Base-by-base conservation (phyloP, 2,329 filamentous ascomycete genomes). In the Colletotrichum musicola region DNA sequence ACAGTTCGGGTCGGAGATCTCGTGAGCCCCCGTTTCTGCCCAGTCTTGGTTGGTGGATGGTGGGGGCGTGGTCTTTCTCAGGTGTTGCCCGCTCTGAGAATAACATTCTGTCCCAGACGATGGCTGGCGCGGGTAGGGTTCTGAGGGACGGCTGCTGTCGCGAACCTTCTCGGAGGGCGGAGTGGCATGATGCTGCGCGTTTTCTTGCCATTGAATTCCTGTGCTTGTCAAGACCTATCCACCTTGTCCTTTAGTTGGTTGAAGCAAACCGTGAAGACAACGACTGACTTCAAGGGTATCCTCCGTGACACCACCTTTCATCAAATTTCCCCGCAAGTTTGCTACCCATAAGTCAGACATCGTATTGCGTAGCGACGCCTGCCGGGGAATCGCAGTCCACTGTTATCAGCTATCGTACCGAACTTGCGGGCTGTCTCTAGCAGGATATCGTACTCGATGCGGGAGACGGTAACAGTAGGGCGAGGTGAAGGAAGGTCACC, bases 381-480 rank as follows among this genome's bases (percentile, higher is more conserved):
- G 30, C 30, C 30, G 7, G 10, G 30, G 7, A 9, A 35, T 35
- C 30, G 30, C 30, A 35, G 30, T 35, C 30, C 30, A 35, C 30
- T 9, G 30, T 9, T 30, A 30, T 35, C 7, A 35, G 12, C 30
- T 10, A 35, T 51, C 81, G 71, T 83, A 90, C 89, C 81, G 74
- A 89, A 90, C 77, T 90, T 84, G 68, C 80, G 82, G 57, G 83
- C 81, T 62, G 73, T 71, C 64, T 84, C 77, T 72, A 89, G 82
- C 69, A 94, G 82, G 56, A 77, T 78, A 57, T 90, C 85, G 78
- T 93, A 88, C 74, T 94, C 89, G 57, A 79, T 77, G 74, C 84
- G 88, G 44, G 86, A 81, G 62, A 93, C 86, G 64, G 83, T 86
- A 54, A 92, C 81, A 16, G 79, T 73, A 62, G 81, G 77, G 56